These are phyloP conservation scores for Diaporthe sp. DNA, from an alignment of 2,329 filamentous ascomycete genomes.

Conservation along the genomic window DNA sequence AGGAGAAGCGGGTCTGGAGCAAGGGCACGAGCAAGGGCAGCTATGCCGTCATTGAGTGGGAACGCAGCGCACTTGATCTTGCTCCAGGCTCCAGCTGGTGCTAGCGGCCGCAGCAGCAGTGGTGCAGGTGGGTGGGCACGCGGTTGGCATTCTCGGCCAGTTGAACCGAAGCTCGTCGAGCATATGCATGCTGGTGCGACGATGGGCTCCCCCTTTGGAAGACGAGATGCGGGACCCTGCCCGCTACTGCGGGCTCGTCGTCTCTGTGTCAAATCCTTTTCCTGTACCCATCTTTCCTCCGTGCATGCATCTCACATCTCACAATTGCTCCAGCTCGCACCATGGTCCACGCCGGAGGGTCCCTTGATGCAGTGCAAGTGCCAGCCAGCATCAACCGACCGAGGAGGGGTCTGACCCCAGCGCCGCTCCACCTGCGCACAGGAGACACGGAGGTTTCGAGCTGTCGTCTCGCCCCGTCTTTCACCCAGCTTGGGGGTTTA, in stretches of 20 bases:
- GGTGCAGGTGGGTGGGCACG: constrained; percentile 12
- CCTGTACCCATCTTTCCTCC: constrained; percentile 32
- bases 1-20: constrained; percentile 34
- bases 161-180: constrained; percentile 36
- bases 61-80: constrained; percentile 24
- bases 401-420: constrained; percentile 35
- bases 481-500: background rate
- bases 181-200: constrained; percentile 35
- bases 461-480: constrained; percentile 24
- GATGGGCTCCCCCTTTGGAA: constrained; percentile 22
- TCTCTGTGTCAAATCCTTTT: constrained; percentile 27
- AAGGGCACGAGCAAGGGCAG: background rate
- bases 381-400: constrained; percentile 24
- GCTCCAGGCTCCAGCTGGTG: constrained; percentile 33
- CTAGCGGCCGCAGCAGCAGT: constrained; percentile 33
- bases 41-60: constrained; percentile 37
- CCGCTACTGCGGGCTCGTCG: constrained; percentile 16
- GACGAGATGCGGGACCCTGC: constrained; percentile 22
- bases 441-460: constrained; percentile 28
- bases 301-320: constrained; percentile 34
- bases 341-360: constrained; percentile 32
- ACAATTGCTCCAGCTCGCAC: constrained; percentile 30
- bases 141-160: constrained; percentile 39
- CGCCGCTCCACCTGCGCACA: constrained; percentile 31
- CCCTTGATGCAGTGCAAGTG: constrained; percentile 36